A percentile compares a stretch with the other conserved stretches of the same genome.
Evolutionary conservation across 2,329 filamentous ascomycete genomes (phyloP).

Genomic region (Mollisia scopiformis): DNA sequence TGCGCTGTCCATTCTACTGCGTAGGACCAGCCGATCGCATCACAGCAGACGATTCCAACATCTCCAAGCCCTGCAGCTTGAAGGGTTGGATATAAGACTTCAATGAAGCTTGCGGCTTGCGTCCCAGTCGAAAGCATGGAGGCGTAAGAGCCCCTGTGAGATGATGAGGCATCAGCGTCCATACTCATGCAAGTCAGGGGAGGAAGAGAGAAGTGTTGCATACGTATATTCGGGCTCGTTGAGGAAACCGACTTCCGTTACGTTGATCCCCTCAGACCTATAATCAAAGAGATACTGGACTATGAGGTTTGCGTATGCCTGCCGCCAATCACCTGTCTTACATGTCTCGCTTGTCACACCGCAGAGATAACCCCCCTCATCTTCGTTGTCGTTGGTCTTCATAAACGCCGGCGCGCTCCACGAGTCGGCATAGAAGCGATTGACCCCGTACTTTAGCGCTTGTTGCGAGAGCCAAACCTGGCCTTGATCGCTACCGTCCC

Average conservation of each 20-base stretch:
- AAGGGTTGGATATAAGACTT: slow-evolving; percentile 43
- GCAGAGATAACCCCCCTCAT: neutral
- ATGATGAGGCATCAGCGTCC: neutral
- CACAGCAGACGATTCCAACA: slow-evolving; percentile 47
- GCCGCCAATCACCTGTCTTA: slow-evolving; percentile 49
- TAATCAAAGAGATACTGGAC: slow-evolving; percentile 49
- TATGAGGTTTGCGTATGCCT: slow-evolving; percentile 52
- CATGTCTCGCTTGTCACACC: slow-evolving; percentile 43
- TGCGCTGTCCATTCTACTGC: slow-evolving; percentile 40
- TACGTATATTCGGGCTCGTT: slow-evolving; percentile 46
- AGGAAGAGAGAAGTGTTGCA: neutral
- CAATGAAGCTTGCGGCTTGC: slow-evolving; percentile 54
- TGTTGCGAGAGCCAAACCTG: slow-evolving; percentile 56
- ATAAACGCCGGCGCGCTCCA: neutral
- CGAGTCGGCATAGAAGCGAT: slow-evolving; percentile 20
- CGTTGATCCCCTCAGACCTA: slow-evolving; percentile 40
- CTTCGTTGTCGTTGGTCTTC: neutral
- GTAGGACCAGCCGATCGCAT: slow-evolving; percentile 44
- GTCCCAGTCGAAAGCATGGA: slow-evolving; percentile 49
- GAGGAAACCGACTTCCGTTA: slow-evolving; percentile 47
- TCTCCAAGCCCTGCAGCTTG: slow-evolving; percentile 34
- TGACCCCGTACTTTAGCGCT: slow-evolving; percentile 46
- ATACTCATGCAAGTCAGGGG: neutral
- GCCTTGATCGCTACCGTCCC: slow-evolving; percentile 49
- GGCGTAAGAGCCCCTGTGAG: slow-evolving; percentile 40